Evolutionary conservation across 371 early-diverging fungal species (phyloP), one percentile per base, ranked within the genome.

Genomic region (Saksenaea oblongispora): DNA sequence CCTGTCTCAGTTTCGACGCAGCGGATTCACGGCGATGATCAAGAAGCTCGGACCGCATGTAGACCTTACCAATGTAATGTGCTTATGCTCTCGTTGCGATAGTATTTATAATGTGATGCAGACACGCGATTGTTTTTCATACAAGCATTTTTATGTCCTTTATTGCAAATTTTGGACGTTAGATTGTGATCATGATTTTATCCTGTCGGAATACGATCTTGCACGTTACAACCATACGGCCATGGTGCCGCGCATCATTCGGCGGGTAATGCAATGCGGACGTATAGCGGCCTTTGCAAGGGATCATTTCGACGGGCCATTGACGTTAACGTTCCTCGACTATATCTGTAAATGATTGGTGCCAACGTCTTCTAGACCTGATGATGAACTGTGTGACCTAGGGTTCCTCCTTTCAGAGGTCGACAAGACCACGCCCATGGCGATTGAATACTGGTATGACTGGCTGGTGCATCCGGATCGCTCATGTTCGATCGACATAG

Each of bases 141-240:
- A 97, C 79, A 94, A 95, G 71, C 95, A 97, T 69, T 97, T 96
- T 66, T 97, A 95, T 75, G 98, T 97, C 14, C 83, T 97, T 3
- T 97, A 95, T 68, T 96, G 96, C 83, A 95, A 93, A 74, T 95
- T 97, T 71, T 96, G 92, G 90, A 92, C 94, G 47, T 78, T 96
- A 47, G 95, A 94, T 72, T 72, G 77, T 27, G 90, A 94, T 60
- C 90, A 90, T 42, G 92, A 93, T 63, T 69, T 89, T 54, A 71
- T 88, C 39, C 74, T 94, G 39, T 83, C 83, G 42, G 84, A 84
- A 58, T 67, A 79, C 37, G 89, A 91, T 51, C 67, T 93, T 56
- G 61, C 77, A 15, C 80, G 84, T 47, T 93, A 93, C 69, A 88
- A 88, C 63, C 82, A 79, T 27, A 81, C 84, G 1, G 72, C 87